Base-by-base conservation (phyloP, 2,329 filamentous ascomycete genomes). In the Aspergillus sergii region DNA sequence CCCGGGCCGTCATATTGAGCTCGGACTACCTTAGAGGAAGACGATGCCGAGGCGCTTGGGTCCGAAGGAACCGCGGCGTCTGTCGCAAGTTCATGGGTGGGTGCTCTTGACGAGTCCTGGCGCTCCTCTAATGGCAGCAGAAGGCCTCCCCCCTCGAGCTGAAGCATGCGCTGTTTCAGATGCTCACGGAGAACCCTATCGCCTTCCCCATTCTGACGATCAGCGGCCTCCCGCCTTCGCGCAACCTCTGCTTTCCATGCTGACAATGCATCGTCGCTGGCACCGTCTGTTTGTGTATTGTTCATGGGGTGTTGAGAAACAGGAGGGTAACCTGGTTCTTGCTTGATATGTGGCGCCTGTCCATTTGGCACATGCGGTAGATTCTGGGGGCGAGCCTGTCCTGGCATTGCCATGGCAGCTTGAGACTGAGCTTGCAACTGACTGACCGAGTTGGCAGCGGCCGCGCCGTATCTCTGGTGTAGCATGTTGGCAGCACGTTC, bases 281-380 rank as follows among this genome's bases (percentile, higher is more conserved):
- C 81, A 57, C 94, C 94, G 73, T 98, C 94, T 16, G 90, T 90
- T 76, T 97, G 91, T 28, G 88, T 79, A 55, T 82, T 81, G 56
- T 78, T 76, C 58, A 84, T 70, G 16, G 79, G 79, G 30, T 75
- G 69, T 58, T 80, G 78, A 41, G 78, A 72, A 54, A 73, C 69
- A 30, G 71, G 71, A 51, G 79, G 76, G 64, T 77, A 76, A 12
- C 73, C 69, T 26, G 75, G 72, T 58, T 76, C 75, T 58, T 77
- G 76, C 58, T 79, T 80, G 51, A 81, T 76, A 46, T 80, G 79
- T 50, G 80, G 81, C 48, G 76, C 67, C 51, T 80, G 77, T 73
- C 73, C 70, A 72, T 74, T 78, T 62, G 69, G 70, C 41, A 78
- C 76, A 64, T 75, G 77, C 23, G 71, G 67, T 46, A 68, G 55